Evolutionary conservation across 1,284 basidiomycete genomes (phyloP).

Genomic region (Apiotrichum mycotoxinovorans): DNA sequence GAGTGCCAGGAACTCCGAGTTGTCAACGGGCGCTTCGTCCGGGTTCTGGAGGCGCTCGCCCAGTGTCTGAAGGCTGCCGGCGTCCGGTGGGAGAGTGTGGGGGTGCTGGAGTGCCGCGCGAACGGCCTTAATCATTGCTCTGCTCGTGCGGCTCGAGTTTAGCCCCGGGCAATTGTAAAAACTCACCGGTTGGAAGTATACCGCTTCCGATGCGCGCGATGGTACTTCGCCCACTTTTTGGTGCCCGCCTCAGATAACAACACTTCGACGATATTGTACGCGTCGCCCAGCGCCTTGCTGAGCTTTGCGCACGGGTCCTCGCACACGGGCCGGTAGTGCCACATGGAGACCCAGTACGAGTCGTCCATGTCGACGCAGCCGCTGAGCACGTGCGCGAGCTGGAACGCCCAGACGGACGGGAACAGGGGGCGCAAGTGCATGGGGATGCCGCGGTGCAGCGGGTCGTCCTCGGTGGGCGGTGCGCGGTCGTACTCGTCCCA

Average conservation of each 20-base stretch:
- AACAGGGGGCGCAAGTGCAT: background rate
- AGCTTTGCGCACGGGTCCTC: background rate
- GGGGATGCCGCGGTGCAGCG: background rate
- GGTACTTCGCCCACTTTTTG: background rate
- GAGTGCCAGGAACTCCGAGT: background rate
- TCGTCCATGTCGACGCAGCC: background rate
- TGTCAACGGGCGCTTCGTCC: background rate
- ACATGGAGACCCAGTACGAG: background rate
- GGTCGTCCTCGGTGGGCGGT: background rate
- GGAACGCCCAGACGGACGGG: conserved; percentile 1
- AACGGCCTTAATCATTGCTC: background rate
- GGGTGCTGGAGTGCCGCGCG: background rate
- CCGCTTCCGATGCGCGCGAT: background rate
- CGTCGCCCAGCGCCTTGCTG: background rate
- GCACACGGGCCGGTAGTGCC: conserved; percentile 1
- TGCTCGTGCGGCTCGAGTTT: background rate
- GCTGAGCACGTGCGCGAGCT: conserved; percentile 1
- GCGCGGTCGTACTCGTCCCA: background rate
- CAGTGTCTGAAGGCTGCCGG: background rate
- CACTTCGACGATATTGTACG: background rate
- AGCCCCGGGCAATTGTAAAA: background rate
- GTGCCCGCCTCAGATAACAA: background rate
- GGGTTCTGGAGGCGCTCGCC: background rate
- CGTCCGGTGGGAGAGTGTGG: background rate
- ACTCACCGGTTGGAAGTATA: background rate